These are phyloP conservation scores for Vitis riparia DNA, from an alignment of 164 flowering plant species.

Conservation along the genomic window DNA sequence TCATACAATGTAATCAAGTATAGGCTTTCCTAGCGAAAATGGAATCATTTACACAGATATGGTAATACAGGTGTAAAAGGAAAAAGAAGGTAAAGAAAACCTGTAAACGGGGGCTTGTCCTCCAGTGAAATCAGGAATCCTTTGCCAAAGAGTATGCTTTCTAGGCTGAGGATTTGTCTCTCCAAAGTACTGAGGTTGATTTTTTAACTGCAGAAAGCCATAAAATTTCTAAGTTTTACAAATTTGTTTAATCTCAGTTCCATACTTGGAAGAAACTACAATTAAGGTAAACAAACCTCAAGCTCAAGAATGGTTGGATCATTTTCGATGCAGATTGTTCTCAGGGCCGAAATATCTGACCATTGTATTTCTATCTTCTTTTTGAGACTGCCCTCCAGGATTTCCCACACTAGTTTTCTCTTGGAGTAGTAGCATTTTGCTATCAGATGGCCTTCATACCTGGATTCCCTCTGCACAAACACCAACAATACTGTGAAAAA, in stretches of 20 bases:
- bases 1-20: no score
- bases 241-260: no score
- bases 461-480: conserved; percentile 24
- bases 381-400: conserved; percentile 33
- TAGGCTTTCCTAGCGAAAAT: no score
- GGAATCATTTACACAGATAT: neutral
- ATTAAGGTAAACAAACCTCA: conserved; percentile 32
- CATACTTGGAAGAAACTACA: neutral
- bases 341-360: conserved; percentile 35
- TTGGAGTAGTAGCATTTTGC: conserved; percentile 47
- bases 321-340: conserved; percentile 20
- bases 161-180: conserved; percentile 47
- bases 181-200: conserved; percentile 31
- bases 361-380: conserved; percentile 53
- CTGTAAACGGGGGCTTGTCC: conserved; percentile 42
- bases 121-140: conserved; percentile 38
- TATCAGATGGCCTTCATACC: conserved; percentile 36
- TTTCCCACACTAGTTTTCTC: conserved; percentile 54
- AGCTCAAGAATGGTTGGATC: conserved; percentile 36
- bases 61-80: neutral
- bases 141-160: conserved; percentile 46
- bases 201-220: conserved; percentile 32
- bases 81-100: conserved; percentile 11
- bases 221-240: neutral
- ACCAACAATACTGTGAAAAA: neutral